Evolutionary conservation across 2,329 filamentous ascomycete species (phyloP).

Genomic region (Magnaporthiopsis poae): DNA sequence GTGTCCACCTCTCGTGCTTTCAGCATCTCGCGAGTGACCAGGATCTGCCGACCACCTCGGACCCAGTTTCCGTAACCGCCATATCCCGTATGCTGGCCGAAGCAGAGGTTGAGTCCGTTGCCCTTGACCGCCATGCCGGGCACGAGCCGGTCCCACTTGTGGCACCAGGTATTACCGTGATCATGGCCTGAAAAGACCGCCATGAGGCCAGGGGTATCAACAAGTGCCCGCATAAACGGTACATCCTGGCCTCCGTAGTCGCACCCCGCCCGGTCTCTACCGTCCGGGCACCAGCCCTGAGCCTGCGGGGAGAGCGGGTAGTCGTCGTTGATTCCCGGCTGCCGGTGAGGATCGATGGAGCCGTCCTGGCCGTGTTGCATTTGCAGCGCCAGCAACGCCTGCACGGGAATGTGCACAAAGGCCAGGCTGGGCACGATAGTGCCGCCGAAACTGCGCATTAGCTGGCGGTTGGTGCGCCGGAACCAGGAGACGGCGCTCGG

Average conservation of each 20-base stretch:
- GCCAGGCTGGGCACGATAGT: constrained; percentile 28
- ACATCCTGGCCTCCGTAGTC: constrained; percentile 34
- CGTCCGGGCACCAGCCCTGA: constrained; percentile 23
- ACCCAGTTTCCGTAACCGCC: constrained; percentile 59
- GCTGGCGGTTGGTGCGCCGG: constrained; percentile 22
- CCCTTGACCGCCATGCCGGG: constrained; percentile 19
- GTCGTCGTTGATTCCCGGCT: constrained; percentile 28
- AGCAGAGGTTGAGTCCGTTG: constrained; percentile 29
- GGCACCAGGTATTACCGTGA: constrained; percentile 46
- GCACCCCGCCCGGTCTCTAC: constrained; percentile 17
- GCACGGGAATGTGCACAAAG: constrained; percentile 39
- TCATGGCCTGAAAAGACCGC: constrained; percentile 51
- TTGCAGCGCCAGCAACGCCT: constrained; percentile 22
- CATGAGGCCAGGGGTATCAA: constrained; percentile 37
- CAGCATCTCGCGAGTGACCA: constrained; percentile 22
- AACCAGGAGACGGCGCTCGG: constrained; percentile 35
- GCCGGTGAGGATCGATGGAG: constrained; percentile 16
- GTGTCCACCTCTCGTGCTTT: constrained; percentile 29
- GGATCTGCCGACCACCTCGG: constrained; percentile 42
- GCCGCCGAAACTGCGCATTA: constrained; percentile 20
- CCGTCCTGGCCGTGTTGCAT: constrained; percentile 4
- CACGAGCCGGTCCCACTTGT: constrained; percentile 22
- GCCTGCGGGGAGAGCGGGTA: constrained; percentile 21
- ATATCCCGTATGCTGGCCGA: constrained; percentile 58
- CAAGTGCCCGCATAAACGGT: constrained; percentile 47